Percentiles rank a stretch among this genome's conserved stretches.
These are phyloP conservation scores for Trichosporon faecale DNA, from an alignment of 1,284 basidiomycete genomes.

Conservation along the genomic window DNA sequence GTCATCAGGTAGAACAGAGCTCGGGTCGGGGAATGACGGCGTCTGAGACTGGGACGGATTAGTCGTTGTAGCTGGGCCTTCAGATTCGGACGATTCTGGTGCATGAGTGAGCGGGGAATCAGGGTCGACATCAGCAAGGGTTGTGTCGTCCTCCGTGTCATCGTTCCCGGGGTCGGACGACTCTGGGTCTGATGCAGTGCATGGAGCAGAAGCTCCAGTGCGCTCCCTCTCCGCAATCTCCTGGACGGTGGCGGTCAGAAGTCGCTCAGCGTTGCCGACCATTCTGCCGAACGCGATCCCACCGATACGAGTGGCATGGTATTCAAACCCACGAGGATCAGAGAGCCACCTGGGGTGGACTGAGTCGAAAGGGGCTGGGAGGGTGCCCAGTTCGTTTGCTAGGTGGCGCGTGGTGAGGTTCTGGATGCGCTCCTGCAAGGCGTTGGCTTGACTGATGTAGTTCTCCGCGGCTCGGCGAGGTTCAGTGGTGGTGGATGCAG, in stretches of 20 bases:
- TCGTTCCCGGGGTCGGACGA: neutral
- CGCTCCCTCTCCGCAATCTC: neutral
- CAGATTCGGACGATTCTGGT: neutral
- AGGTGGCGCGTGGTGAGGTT: neutral
- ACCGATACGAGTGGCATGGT: neutral
- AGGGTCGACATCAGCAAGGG: neutral
- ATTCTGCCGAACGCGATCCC: neutral
- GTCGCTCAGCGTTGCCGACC: neutral
- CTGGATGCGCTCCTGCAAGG: neutral
- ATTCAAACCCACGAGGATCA: neutral
- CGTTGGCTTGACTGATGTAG: neutral
- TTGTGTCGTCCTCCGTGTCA: neutral
- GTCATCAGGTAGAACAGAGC: no score
- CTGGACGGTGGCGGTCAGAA: neutral
- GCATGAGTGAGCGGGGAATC: neutral
- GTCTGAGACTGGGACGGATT: neutral
- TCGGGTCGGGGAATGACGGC: no score
- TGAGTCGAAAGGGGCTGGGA: neutral
- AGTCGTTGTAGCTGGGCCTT: neutral
- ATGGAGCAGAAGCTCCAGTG: neutral
- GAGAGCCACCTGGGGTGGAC: neutral
- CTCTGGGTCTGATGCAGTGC: neutral
- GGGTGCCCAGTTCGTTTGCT: neutral
- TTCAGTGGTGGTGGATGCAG: neutral
- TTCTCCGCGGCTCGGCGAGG: neutral